Evolutionary conservation across 2,329 filamentous ascomycete species (phyloP), one percentile per base, ranked within the genome.

Genomic region (Cytospora schulzeri): DNA sequence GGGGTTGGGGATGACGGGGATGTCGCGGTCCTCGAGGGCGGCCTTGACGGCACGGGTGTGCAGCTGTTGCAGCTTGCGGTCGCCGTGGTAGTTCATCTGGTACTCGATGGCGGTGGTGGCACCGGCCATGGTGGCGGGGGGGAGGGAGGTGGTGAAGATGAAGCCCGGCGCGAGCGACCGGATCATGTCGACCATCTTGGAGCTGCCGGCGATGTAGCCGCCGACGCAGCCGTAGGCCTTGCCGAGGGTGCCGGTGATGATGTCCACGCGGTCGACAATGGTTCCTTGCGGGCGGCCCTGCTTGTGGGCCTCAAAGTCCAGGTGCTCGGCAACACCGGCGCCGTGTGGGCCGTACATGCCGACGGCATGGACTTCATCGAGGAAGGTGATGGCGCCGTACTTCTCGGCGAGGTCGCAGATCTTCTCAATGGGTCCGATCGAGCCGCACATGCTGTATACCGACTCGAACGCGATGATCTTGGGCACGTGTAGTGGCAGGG

Each of bases 391-490:
- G 48, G 95, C 95, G 65, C 95, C 95, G 76, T 99, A 99, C 81
- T 97, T 97, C 68, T 98, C 93, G 12, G 95, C 94, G 61, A 99
- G 81, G 75, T 99, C 93, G 76, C 94, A 98, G 68, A 99, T 98
- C 74, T 90, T 90, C 79, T 93, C 92, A 71, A 99, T 99, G 0
- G 95, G 95, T 0, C 93, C 95, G 75, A 99, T 92, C 19, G 93
- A 97, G 68, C 95, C 95, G 75, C 95, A 99, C 95, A 99, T 99
- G 81, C 93, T 97, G 81, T 99, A 99, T 4, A 99, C 95, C 33
- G 93, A 97, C 80, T 99, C 95, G 69, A 98, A 99, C 2, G 95
- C 95, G 69, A 99, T 99, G 70, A 99, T 97, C 83, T 99, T 99
- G 64, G 95, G 95, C 41, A 91, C 86, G 66, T 95, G 85, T 1